Conservation (phyloP, 75 land plant species). For the Selaginella tamariscina region DNA sequence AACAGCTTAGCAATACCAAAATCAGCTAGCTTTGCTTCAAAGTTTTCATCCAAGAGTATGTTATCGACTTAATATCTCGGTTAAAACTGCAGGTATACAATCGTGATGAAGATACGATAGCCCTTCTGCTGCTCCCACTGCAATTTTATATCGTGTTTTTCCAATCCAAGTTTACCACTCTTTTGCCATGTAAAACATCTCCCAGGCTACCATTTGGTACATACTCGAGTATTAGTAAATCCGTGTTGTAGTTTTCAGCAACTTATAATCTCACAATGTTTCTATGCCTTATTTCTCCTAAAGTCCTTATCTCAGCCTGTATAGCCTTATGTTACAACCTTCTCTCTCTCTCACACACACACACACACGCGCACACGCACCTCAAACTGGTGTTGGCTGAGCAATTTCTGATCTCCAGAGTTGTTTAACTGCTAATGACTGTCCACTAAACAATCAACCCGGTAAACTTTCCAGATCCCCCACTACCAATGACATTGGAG, state of each 20-base stretch:
- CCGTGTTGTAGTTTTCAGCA: conserved; percentile 33
- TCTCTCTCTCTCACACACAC: too few species aligned
- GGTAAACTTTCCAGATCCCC: conserved; percentile 39
- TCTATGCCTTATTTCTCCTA: conserved; percentile 56
- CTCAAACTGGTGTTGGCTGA: neutral
- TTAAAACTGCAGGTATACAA: conserved; percentile 37
- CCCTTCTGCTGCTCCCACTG: conserved; percentile 45
- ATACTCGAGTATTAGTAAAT: conserved; percentile 62
- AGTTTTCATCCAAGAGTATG: conserved; percentile 40
- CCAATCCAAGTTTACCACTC: conserved; percentile 21
- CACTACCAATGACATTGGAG: conserved; percentile 32
- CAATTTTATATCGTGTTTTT: conserved; percentile 32
- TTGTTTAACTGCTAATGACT: conserved; percentile 39
- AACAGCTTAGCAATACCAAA: conserved; percentile 53
- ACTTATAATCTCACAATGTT: conserved; percentile 70
- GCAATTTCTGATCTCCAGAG: conserved; percentile 19
- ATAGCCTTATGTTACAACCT: too few species aligned
- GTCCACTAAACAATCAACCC: conserved; percentile 28
- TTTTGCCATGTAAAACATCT: conserved; percentile 39
- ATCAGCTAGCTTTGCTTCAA: conserved; percentile 49
- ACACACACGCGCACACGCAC: too few species aligned
- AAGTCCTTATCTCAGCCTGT: conserved; percentile 48
- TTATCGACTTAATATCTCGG: conserved; percentile 64
- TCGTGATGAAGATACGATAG: conserved; percentile 56
- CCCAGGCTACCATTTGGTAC: conserved; percentile 66